Conservation (phyloP, 169 alveolate genomes). For the Perkinsus olseni region DNA sequence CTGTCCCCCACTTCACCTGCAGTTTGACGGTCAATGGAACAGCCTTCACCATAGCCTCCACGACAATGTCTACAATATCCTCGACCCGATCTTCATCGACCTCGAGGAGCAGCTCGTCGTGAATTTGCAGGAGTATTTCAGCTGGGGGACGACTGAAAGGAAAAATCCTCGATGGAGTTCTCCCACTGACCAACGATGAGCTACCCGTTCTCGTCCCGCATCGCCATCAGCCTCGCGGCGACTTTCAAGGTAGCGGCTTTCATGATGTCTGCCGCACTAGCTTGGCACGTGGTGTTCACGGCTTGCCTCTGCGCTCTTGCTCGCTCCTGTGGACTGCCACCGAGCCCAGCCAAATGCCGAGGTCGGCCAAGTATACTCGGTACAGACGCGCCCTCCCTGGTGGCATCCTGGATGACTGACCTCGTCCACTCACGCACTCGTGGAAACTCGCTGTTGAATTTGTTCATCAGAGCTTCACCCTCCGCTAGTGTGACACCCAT, state of each 20-base stretch:
- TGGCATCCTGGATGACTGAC: background rate
- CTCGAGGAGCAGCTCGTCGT: constrained; percentile 8
- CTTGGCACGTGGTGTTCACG: constrained; percentile 9
- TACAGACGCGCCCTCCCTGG: no score
- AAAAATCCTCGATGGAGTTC: no score
- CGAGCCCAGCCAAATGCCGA: no score
- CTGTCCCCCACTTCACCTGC: background rate
- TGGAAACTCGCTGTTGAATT: background rate
- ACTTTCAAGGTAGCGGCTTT: background rate
- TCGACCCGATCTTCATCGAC: background rate
- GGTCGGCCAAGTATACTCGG: no score
- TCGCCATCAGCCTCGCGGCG: no score
- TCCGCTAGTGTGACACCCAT: background rate
- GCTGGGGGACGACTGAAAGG: no score
- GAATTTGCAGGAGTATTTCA: background rate
- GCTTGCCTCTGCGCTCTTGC: background rate
- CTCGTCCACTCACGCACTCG: background rate
- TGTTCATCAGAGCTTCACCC: background rate
- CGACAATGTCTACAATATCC: background rate
- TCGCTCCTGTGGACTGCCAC: no score
- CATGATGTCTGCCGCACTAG: constrained; percentile 10
- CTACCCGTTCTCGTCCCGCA: no score
- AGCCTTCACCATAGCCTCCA: background rate
- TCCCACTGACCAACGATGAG: no score
- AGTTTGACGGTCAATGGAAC: background rate